Evolutionary conservation across 495 filamentous ascomycete species (phyloP), one percentile per base, ranked within the genome.

Genomic region (Thermothielavioides terrestris): DNA sequence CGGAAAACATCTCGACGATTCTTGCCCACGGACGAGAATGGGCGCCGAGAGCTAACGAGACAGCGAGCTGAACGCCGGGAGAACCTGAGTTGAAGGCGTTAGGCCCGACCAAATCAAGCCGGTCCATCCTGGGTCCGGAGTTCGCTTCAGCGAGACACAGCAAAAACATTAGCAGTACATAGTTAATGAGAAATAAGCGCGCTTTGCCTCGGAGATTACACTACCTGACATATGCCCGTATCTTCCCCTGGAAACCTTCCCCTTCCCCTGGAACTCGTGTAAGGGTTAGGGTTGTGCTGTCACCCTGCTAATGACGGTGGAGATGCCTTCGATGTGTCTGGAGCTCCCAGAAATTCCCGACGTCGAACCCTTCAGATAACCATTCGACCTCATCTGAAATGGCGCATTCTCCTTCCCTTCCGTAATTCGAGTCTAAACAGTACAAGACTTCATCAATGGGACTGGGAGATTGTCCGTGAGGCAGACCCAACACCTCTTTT

Each of bases 401-500:
- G 57, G 51, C 60, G 54, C 60, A 54, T 56, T 46, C 18, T 22
- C 31, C 42, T 39, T 48, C 20, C 18, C 22, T 36, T 34, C 36
- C 36, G 39, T 38, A 35, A 21, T 42, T 21, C 31, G 26, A 41
- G 10, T 46, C 15, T 35, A 37, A 14, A 28, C 30, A 14, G 4
- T 15, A 22, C 48, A 40, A 37, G 20, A 12, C 46, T n/a, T n/a
- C n/a, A n/a, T n/a, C 49, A 45, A 59, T 57, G 56, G 59, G 48
- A 54, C n/a, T 21, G 6, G 25, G 31, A 17, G 21, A 12, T 11
- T 41, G 20, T 46, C 45, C 31, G 20, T 62, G 46, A 62, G 40
- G 31, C 31, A 22, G 5, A 51, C 20, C 42, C 42, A 56, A 43
- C 61, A 65, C 61, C 45, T 54, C 51, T 42, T 54, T 53, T 46